Conservation (phyloP, 768 basidiomycete species). For the Pleurotus cornucopiae region DNA sequence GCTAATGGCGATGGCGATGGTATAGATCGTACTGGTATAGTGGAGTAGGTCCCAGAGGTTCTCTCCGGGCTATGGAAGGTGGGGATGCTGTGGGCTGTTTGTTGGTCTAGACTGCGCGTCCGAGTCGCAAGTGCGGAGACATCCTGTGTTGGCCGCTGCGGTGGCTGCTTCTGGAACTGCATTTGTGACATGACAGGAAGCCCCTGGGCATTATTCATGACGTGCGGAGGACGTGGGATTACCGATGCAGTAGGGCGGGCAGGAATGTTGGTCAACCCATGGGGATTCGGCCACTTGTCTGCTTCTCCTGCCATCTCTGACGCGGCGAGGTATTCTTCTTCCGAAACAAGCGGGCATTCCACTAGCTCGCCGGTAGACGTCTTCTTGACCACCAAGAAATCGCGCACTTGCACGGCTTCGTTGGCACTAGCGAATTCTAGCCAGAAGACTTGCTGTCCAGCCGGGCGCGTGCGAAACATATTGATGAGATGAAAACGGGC, state of each 20-base stretch:
- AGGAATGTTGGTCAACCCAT: constrained; percentile 6
- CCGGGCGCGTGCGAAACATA: neutral
- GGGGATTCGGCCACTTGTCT: constrained; percentile 7
- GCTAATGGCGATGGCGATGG: neutral
- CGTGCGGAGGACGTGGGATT: neutral
- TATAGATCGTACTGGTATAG: neutral
- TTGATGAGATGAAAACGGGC: constrained; percentile 7
- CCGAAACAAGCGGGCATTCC: constrained; percentile 3
- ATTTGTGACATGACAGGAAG: neutral
- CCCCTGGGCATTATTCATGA: neutral
- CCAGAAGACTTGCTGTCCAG: constrained; percentile 7
- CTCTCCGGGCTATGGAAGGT: neutral
- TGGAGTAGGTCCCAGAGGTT: neutral
- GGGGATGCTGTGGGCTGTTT: neutral
- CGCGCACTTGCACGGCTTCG: constrained; percentile 3
- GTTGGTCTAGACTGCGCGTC: neutral
- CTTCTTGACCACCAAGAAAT: constrained; percentile 6
- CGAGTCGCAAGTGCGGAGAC: neutral
- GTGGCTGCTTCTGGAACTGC: neutral
- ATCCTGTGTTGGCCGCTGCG: neutral
- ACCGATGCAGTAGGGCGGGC: neutral
- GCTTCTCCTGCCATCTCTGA: neutral
- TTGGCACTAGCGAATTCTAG: constrained; percentile 1
- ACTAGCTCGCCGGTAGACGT: constrained; percentile 4
- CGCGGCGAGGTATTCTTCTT: constrained; percentile 1